Evolutionary conservation across 148 eudicot species (phyloP).

Genomic region (Fallopia convolvulus): DNA sequence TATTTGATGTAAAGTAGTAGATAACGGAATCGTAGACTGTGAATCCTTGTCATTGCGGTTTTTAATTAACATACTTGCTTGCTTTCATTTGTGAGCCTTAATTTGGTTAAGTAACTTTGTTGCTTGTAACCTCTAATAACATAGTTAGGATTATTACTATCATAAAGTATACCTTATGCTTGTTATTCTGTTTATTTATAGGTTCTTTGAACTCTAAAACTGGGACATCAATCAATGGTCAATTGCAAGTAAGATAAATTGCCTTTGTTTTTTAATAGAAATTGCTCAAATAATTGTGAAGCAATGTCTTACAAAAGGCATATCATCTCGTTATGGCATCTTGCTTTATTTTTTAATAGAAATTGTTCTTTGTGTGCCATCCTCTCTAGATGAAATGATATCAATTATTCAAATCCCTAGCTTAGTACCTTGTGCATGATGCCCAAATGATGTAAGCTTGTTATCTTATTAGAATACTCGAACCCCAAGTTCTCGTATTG

Average conservation of each 20-base stretch:
- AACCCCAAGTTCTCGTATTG: slow-evolving; percentile 62
- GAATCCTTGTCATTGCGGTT: too few relatives aligned
- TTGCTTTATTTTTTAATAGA: background rate
- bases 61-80: too few relatives aligned
- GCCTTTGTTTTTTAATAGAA: too few relatives aligned
- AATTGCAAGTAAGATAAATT: background rate
- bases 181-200: background rate
- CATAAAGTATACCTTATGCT: background rate
- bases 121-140: background rate
- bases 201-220: background rate
- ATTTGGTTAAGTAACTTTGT: background rate
- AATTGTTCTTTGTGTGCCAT: background rate
- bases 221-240: background rate
- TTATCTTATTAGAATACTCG: slow-evolving; percentile 36
- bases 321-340: background rate
- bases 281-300: background rate
- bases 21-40: too few relatives aligned
- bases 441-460: background rate
- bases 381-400: background rate
- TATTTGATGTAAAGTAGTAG: too few relatives aligned
- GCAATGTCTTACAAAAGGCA: background rate
- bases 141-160: background rate
- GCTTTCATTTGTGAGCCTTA: background rate
- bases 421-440: background rate
- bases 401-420: background rate